Evolutionary conservation across 257 asterid genomes (phyloP).

Genomic region (Solanum neorickii): DNA sequence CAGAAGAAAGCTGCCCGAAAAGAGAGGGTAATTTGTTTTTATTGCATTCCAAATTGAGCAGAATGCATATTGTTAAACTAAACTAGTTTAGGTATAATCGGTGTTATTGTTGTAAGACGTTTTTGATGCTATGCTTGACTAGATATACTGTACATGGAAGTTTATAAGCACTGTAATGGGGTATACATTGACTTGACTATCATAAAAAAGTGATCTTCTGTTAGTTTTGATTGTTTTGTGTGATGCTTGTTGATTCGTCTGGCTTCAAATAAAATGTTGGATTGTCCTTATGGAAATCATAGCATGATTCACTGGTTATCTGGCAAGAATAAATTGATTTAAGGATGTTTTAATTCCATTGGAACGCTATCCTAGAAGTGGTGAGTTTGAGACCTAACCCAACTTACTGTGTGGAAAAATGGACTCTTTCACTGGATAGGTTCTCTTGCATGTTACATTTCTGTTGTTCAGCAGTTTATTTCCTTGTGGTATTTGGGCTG

Average conservation of each 20-base stretch:
- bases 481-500: neutral
- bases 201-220: neutral
- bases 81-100: neutral
- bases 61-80: neutral
- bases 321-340: neutral
- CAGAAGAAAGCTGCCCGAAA: constrained; percentile 88
- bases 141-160: neutral
- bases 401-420: neutral
- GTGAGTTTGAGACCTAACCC: neutral
- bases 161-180: neutral
- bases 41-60: neutral
- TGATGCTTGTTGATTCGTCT: neutral
- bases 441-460: neutral
- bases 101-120: neutral
- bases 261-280: neutral
- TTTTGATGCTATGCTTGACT: neutral
- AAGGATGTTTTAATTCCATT: neutral
- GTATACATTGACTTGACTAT: neutral
- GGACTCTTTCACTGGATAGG: neutral
- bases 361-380: neutral
- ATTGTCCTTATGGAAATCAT: neutral
- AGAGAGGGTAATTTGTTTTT: constrained; percentile 50
- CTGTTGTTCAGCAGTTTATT: neutral
- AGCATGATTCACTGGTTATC: neutral
- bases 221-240: neutral